phyloP scores from a whole-genome alignment of 352 stramenopile genomes.

The Pythium aphanidermatum region DNA sequence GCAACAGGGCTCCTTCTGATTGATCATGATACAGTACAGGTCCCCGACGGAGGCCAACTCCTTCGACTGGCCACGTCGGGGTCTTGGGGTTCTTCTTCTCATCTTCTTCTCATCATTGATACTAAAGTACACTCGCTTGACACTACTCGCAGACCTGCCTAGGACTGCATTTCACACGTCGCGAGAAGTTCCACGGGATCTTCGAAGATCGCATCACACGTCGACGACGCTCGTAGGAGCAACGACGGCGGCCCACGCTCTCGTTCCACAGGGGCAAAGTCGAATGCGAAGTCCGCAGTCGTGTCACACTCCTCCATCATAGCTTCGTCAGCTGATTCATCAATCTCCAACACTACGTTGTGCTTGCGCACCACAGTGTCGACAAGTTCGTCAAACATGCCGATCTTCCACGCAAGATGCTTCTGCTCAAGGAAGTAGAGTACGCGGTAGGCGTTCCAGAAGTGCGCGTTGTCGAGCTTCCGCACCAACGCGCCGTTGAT shows the following conservation, averaged over 20 bases:
- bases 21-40: conserved; percentile 8
- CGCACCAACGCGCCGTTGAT: conserved; percentile 63
- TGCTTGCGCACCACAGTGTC: conserved; percentile 55
- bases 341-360: conserved; percentile 25
- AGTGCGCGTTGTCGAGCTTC: conserved; percentile 83
- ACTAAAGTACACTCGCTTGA: conserved; percentile 26
- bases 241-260: conserved; percentile 1
- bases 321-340: conserved; percentile 39
- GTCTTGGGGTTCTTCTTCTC: conserved; percentile 8
- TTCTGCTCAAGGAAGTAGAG: conserved; percentile 75
- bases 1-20: no score
- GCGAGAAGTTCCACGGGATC: conserved; percentile 34
- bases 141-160: conserved; percentile 4
- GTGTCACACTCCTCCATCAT: conserved; percentile 36
- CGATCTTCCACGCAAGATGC: conserved; percentile 66
- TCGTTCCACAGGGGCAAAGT: neutral
- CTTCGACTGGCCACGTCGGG: neutral
- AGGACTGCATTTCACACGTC: conserved; percentile 33
- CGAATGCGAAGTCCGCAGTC: conserved; percentile 17
- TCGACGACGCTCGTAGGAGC: conserved; percentile 8
- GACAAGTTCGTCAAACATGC: conserved; percentile 74
- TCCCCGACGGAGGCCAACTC: neutral
- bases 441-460: conserved; percentile 72
- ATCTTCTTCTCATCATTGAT: conserved; percentile 7
- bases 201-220: conserved; percentile 35